These are phyloP conservation scores for Haematococcus lacustris DNA, from an alignment of 139 green algal species.

Conservation along the genomic window DNA sequence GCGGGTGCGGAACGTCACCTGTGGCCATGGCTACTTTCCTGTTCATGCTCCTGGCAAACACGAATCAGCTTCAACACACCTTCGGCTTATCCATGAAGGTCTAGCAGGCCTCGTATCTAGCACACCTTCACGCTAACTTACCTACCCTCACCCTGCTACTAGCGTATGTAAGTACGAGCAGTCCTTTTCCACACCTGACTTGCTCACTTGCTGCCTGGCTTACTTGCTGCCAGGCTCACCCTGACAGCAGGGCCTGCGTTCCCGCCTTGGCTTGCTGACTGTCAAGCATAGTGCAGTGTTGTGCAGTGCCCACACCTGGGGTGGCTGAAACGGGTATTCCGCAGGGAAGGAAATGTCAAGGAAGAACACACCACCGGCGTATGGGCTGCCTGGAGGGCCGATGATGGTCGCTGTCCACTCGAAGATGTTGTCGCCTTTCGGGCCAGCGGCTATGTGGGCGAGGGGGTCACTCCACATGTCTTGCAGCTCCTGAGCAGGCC, in stretches of 20 bases:
- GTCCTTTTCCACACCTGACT: not conserved
- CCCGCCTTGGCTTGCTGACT: not conserved
- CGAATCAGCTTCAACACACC: not conserved
- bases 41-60: not conserved
- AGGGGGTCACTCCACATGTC: conserved; percentile 92
- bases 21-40: not conserved
- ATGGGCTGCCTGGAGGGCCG: conserved; percentile 83
- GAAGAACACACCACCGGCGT: conserved; percentile 89
- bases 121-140: too few relatives aligned
- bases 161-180: not conserved
- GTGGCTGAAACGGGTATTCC: conserved; percentile 95
- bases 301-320: conserved; percentile 79
- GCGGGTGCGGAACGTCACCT: conserved; percentile 74
- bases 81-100: too few relatives aligned
- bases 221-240: not conserved
- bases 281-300: not conserved
- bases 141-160: too few relatives aligned
- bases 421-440: conserved; percentile 98
- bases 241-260: not conserved
- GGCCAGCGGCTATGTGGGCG: conserved; percentile 86
- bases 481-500: conserved; percentile 70
- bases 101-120: too few relatives aligned
- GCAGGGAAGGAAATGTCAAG: conserved; percentile 90
- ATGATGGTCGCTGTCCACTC: conserved; percentile 94
- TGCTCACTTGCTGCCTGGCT: not conserved